phyloP scores from a whole-genome alignment of 2,329 filamentous ascomycete genomes.

The Cladosporium cucumerinum region DNA sequence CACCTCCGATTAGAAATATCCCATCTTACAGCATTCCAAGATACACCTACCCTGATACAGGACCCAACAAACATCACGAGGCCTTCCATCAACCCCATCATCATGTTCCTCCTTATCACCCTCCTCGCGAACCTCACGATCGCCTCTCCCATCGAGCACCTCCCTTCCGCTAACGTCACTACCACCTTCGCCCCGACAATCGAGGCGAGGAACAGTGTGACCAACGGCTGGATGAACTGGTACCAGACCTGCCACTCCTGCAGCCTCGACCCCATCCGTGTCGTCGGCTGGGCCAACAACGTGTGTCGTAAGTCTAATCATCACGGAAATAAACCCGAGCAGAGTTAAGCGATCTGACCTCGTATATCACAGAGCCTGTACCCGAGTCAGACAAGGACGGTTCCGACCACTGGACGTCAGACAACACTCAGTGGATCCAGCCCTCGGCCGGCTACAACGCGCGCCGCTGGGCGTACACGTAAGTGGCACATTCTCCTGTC shows the following conservation, averaged over 20 bases:
- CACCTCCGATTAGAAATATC: background rate
- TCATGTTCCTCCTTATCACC: background rate
- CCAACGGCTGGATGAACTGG: background rate
- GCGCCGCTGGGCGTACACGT: background rate
- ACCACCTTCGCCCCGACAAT: background rate
- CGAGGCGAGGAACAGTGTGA: background rate
- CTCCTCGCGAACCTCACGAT: background rate
- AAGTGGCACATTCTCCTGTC: background rate
- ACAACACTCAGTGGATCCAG: background rate
- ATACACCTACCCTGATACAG: background rate
- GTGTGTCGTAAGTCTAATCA: background rate
- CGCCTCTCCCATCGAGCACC: background rate
- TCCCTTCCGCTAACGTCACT: background rate
- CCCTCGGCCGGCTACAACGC: background rate
- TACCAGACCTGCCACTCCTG: background rate
- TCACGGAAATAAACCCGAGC: background rate
- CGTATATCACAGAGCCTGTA: background rate
- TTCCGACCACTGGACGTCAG: background rate
- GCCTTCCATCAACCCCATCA: background rate
- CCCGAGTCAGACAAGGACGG: background rate
- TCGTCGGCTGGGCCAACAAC: background rate
- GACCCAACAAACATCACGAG: background rate
- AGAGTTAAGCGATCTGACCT: background rate
- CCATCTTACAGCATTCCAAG: background rate
- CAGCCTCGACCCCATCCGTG: background rate